phyloP scores from a whole-genome alignment of 75 land plant genomes.

The Cunninghamia lanceolata region DNA sequence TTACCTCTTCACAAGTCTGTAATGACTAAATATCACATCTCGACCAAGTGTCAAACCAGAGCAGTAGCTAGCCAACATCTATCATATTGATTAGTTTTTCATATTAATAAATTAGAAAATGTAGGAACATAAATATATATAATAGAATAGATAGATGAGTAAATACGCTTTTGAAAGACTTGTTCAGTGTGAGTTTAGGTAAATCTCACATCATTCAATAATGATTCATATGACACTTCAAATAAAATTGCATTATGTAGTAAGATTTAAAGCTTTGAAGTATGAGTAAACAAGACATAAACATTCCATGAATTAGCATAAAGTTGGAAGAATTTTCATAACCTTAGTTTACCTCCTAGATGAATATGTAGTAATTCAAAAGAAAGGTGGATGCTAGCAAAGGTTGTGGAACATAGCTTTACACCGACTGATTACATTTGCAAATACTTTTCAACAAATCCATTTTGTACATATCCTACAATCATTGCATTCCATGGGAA shows the following conservation, averaged over 20 bases:
- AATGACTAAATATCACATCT: not conserved
- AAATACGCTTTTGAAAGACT: not conserved
- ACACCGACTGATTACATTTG: too few relatives aligned
- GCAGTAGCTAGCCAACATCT: not conserved
- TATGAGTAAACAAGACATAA: too few relatives aligned
- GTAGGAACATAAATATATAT: not conserved
- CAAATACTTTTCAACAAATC: too few relatives aligned
- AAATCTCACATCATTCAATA: not conserved
- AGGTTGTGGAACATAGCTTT: too few relatives aligned
- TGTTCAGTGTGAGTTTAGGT: not conserved
- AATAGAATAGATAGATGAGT: not conserved
- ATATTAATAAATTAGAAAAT: not conserved
- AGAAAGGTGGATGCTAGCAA: too few relatives aligned
- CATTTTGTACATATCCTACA: too few relatives aligned
- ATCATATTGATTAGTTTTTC: not conserved
- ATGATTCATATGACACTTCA: not conserved
- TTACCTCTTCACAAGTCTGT: conserved; percentile 8
- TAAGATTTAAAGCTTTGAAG: too few relatives aligned
- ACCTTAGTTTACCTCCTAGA: not conserved
- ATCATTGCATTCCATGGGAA: too few relatives aligned
- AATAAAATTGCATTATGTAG: too few relatives aligned
- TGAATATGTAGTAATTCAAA: too few relatives aligned
- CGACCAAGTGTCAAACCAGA: not conserved
- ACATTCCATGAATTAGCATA: not conserved
- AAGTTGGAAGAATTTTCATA: not conserved